These are phyloP conservation scores for Sanghuangporus baumii DNA, from an alignment of 1,284 basidiomycete genomes.

Conservation along the genomic window DNA sequence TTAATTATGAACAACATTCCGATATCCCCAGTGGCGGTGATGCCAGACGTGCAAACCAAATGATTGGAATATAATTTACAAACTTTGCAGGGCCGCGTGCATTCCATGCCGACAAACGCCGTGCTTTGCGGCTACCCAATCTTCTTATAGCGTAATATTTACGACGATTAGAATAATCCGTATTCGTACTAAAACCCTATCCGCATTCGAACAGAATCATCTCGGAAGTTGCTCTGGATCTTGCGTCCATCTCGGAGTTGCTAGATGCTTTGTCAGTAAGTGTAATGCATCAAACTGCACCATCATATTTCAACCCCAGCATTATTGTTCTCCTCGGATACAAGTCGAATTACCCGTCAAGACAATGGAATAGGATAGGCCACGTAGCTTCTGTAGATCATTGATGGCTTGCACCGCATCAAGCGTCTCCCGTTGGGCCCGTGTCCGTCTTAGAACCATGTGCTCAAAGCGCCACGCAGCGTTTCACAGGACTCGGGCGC, in stretches of 20 bases:
- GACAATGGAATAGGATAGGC: not conserved
- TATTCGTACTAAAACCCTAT: not conserved
- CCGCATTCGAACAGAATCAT: not conserved
- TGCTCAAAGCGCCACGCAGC: not conserved
- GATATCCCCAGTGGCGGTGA: not conserved
- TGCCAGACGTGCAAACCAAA: not conserved
- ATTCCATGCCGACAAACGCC: not conserved
- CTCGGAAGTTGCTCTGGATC: not conserved
- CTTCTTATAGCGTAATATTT: not conserved
- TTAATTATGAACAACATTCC: not conserved
- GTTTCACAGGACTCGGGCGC: not conserved
- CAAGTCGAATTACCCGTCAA: not conserved
- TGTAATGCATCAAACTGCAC: not conserved
- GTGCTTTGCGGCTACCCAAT: not conserved
- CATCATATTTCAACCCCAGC: not conserved
- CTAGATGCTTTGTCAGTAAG: not conserved
- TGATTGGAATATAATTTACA: not conserved
- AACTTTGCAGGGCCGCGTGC: not conserved
- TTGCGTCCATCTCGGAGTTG: not conserved
- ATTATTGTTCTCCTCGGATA: not conserved
- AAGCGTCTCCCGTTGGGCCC: not conserved
- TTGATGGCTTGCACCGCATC: not conserved
- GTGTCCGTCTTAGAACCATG: not conserved
- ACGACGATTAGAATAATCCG: not conserved
- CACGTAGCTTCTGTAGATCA: not conserved